Evolutionary conservation across 2,329 filamentous ascomycete species (phyloP), one percentile per base, ranked within the genome.

Genomic region (Fusarium poae): DNA sequence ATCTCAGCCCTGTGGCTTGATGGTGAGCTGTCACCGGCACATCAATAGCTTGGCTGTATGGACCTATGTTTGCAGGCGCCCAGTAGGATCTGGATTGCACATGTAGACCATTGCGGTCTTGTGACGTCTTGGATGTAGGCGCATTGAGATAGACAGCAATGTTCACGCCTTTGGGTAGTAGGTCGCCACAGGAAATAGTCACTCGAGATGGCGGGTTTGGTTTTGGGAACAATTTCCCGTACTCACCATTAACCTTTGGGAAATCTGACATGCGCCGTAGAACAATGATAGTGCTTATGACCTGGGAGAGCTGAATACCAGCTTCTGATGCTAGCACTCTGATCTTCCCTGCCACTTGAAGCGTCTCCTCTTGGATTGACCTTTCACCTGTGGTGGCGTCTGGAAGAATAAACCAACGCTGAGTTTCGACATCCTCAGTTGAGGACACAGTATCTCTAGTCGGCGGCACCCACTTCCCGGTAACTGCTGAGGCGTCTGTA

Each of bases 51-150:
- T 99, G 96, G 57, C 94, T 97, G 79, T 98, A 98, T 0, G 96
- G 96, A 0, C 96, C 96, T 55, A 99, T 98, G 75, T 98, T 98
- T 21, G 96, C 95, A 0, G 96, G 96, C 0, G 96, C 96, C 96
- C 96, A 99, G 83, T 98, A 98, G 13, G 93, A 97, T 39, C 92
- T 85, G 5, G 92, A 94, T 79, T 98, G 96, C 8, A 99, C 94
- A 77, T 99, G 96, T 2, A 98, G 85, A 0, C 88, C 88, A 52
- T 85, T 83, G 79, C 92, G 79, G 32, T 76, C 72, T n/a, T 55
- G 54, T 7, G 53, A 63, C 11, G 66, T 59, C 23, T 78, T 64
- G 3, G 63, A 63, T 2, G 74, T 66, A 25, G 82, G 81, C 5
- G 82, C 76, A 2, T 81, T 81, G 39, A 88, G 76, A 69, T 85